Base-by-base conservation (phyloP, 2,329 filamentous ascomycete species). In the Paecilomyces dactylethromorphus region DNA sequence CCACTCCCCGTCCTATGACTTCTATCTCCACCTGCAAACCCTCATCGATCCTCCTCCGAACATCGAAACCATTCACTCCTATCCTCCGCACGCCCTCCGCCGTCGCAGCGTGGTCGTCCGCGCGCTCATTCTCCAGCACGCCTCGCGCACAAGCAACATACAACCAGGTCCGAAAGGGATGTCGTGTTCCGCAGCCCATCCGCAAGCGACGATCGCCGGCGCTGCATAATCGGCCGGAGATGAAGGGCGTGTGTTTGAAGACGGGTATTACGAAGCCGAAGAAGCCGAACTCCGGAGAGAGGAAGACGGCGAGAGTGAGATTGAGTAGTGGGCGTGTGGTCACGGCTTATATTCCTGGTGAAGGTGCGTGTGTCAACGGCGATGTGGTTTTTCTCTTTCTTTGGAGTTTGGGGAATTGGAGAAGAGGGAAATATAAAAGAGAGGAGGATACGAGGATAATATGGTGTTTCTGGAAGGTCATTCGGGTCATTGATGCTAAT, bases 251-350 rank as follows among this genome's bases (percentile, higher is more conserved):
- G 39, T 97, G 94, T 76, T 80, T 99, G 64, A 92, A 95, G 74
- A 94, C 97, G 61, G 92, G 91, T 70, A 90, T 92, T 67, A 92
- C 90, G 68, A 92, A 94, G 71, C 94, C 94, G 58, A 99, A 99
- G 87, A 99, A 99, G 79, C 94, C 94, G 65, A 99, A 99, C 77
- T 99, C 94, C 29, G 94, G 92, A 58, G 92, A 97, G 82, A 84
- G 94, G 63, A 99, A 99, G 82, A 94, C 91, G 59, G 93, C 93
- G 2, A 91, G 93, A 81, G 88, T 99, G 21, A 83, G 92, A 66
- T 80, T 99, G 72, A 94, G 90, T 60, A 92, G 86, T 63, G 94
- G 94, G 58, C 91, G 87, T 71, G 84, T 95, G 60, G 82, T 99
- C 63, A 96, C 91, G 60, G 91, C 90, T 26, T 97, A 97, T 79